These are phyloP conservation scores for Saccharomycopsis sp. DNA, from an alignment of 805 yeast genomes.

Conservation along the genomic window DNA sequence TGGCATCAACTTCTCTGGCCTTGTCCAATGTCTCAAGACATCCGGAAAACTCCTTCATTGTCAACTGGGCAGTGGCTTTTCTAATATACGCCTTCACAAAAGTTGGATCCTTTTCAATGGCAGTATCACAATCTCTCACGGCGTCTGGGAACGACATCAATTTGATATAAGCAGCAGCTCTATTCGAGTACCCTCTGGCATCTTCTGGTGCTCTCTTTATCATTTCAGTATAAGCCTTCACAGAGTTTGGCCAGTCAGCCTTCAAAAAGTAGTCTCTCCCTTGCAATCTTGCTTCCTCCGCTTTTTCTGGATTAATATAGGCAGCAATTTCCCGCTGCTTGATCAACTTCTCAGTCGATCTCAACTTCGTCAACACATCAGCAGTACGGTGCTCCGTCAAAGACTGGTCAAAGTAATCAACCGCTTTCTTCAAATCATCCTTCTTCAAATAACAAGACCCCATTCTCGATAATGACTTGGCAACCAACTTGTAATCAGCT, in stretches of 20 bases:
- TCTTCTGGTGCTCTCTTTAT: constrained; percentile 94
- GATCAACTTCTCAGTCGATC: constrained; percentile 77
- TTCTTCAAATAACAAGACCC: constrained; percentile 76
- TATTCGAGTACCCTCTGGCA: constrained; percentile 92
- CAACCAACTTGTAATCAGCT: constrained; percentile 85
- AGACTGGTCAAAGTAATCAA: constrained; percentile 75
- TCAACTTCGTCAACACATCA: constrained; percentile 78
- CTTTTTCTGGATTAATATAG: constrained; percentile 82
- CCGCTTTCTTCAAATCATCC: constrained; percentile 65
- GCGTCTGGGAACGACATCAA: constrained; percentile 97
- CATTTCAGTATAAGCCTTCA: constrained; percentile 91
- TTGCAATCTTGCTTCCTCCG: constrained; percentile 87
- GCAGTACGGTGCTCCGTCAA: constrained; percentile 97
- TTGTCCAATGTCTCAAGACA: constrained; percentile 72
- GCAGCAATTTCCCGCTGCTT: constrained; percentile 69
- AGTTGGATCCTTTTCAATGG: constrained; percentile 78
- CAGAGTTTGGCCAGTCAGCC: constrained; percentile 96
- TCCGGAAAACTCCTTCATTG: constrained; percentile 76
- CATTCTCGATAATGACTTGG: constrained; percentile 87
- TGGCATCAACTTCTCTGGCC: constrained; percentile 70
- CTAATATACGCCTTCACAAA: constrained; percentile 94
- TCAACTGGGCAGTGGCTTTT: constrained; percentile 90
- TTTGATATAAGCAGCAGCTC: constrained; percentile 95
- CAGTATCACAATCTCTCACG: constrained; percentile 81
- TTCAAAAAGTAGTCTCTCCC: constrained; percentile 86